These are phyloP conservation scores for Hymenoscyphus linearis DNA, from an alignment of 2,329 filamentous ascomycete species.

Conservation along the genomic window DNA sequence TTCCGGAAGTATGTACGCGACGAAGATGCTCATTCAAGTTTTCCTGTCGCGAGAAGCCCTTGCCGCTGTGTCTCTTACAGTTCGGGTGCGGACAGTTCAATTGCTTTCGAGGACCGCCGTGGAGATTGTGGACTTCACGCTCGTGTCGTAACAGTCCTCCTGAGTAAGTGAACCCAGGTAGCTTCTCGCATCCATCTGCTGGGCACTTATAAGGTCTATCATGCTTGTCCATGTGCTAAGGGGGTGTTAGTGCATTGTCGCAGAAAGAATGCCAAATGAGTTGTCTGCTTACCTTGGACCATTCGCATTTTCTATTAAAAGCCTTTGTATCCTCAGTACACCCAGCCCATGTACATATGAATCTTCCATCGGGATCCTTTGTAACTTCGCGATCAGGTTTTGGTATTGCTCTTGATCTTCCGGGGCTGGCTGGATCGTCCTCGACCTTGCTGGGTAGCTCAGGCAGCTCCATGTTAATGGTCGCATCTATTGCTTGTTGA, in stretches of 20 bases:
- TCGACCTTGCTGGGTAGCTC: constrained; percentile 26
- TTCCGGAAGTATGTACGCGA: constrained; percentile 66
- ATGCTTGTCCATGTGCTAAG: constrained; percentile 96
- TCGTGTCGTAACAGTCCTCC: constrained; percentile 86
- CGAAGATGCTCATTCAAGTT: constrained; percentile 92
- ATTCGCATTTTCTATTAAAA: constrained; percentile 85
- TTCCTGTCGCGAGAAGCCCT: constrained; percentile 88
- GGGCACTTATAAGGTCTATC: constrained; percentile 86
- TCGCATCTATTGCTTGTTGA: constrained; percentile 15
- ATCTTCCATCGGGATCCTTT: constrained; percentile 69
- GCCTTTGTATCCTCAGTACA: constrained; percentile 60
- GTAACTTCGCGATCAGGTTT: constrained; percentile 53
- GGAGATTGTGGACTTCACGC: constrained; percentile 75
- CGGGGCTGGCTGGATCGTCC: constrained; percentile 27
- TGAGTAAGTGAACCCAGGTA: constrained; percentile 91
- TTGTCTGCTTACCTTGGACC: constrained; percentile 65
- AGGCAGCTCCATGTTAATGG: constrained; percentile 20
- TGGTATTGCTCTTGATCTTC: constrained; percentile 44
- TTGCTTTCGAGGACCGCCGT: constrained; percentile 76
- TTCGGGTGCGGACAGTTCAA: constrained; percentile 80
- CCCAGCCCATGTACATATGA: constrained; percentile 64
- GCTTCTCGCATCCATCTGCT: constrained; percentile 79
- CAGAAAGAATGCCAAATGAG: background rate
- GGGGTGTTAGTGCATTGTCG: constrained; percentile 1
- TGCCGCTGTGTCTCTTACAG: constrained; percentile 84